Percentiles rank a stretch among this genome's conserved stretches.
Conservation (phyloP, 148 eudicot species). For the Rhododendron ferrugineum region DNA sequence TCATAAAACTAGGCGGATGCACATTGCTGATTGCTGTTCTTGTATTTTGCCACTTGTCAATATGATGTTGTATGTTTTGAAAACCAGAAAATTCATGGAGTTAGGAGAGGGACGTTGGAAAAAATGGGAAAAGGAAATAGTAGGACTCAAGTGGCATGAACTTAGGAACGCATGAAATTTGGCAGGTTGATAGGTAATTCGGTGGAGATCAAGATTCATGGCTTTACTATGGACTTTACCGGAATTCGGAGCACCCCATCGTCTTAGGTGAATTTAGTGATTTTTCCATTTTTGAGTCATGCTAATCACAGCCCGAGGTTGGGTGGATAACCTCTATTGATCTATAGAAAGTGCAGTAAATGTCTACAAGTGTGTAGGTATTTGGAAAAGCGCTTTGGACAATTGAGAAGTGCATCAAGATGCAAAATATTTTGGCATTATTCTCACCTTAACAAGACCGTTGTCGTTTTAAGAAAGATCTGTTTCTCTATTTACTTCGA, state of each 20-base stretch:
- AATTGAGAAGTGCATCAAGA: not conserved
- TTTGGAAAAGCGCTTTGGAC: not conserved
- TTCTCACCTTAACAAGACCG: not conserved
- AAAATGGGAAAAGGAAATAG: not conserved
- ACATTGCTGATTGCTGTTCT: no score
- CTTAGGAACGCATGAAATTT: not conserved
- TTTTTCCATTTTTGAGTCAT: not conserved
- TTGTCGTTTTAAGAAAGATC: not conserved
- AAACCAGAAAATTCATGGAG: not conserved
- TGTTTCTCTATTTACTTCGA: not conserved
- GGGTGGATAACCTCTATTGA: not conserved
- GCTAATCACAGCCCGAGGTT: not conserved
- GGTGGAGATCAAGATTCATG: not conserved
- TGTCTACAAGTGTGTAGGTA: not conserved
- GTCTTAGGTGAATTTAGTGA: not conserved
- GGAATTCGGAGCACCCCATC: not conserved
- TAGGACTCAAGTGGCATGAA: not conserved
- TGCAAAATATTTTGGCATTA: not conserved
- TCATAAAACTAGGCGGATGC: not conserved
- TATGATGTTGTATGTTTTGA: not conserved
- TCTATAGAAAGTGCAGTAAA: not conserved
- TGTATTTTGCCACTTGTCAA: not conserved
- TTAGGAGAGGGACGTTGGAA: not conserved
- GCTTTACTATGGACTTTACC: not conserved
- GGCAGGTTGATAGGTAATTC: not conserved